phyloP scores from a whole-genome alignment of 768 basidiomycete genomes.

The Kwoniella sp. region DNA sequence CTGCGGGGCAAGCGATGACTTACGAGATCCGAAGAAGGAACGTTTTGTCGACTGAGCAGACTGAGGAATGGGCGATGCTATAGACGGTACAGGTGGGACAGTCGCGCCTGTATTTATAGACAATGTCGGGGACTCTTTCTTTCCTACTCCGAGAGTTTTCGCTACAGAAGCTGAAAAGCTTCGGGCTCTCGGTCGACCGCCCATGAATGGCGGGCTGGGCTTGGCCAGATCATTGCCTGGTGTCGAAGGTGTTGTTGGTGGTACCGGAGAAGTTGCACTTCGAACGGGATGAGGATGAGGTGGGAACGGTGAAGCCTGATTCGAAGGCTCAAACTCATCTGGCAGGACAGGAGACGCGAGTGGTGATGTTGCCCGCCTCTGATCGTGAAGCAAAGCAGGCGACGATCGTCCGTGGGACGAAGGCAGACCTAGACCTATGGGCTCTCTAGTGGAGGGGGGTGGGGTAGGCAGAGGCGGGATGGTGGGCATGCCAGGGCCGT shows the following conservation, averaged over 20 bases:
- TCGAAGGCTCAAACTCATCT: constrained; percentile 7
- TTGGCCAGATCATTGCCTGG: constrained; percentile 3
- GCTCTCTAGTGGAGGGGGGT: not conserved
- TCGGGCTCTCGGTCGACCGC: constrained; percentile 35
- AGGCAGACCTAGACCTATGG: constrained; percentile 36
- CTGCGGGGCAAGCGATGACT: constrained; percentile 11
- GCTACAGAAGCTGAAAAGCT: constrained; percentile 42
- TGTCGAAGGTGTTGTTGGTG: constrained; percentile 3
- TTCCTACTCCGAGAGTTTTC: constrained; percentile 30
- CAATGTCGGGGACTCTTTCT: constrained; percentile 20
- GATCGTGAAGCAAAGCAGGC: constrained; percentile 11
- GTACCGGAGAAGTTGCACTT: constrained; percentile 32
- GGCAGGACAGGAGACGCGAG: constrained; percentile 16
- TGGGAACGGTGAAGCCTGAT: constrained; percentile 16
- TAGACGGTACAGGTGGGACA: constrained; percentile 7
- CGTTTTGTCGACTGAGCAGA: constrained; percentile 14
- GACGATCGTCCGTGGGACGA: constrained; percentile 6
- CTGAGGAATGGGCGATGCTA: constrained; percentile 4
- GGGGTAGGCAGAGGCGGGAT: constrained; percentile 4
- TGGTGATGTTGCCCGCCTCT: constrained; percentile 14
- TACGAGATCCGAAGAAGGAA: constrained; percentile 21
- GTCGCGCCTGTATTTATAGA: constrained; percentile 30
- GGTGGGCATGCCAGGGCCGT: constrained; percentile 28
- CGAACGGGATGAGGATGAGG: constrained; percentile 47
- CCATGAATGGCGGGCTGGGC: constrained; percentile 26